Base-by-base conservation (phyloP, 495 filamentous ascomycete species). In the Hypoxylon lienhwacheense region DNA sequence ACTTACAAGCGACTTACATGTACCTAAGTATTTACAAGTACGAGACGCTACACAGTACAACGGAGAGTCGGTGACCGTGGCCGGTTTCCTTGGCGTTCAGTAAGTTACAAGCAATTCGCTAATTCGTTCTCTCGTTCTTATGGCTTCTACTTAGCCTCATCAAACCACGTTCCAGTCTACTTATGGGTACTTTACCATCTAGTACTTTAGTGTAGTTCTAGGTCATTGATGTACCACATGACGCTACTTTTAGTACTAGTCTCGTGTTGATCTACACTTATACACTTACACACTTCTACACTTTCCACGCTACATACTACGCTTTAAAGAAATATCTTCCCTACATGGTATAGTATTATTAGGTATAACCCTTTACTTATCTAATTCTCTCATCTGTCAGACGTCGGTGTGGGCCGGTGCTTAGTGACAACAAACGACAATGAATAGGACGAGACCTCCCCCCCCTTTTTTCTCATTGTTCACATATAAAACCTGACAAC, bases 151-250 rank as follows among this genome's bases (percentile, higher is more conserved):
- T 49, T 53, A 43, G 25, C 53, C 43, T 58, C 53, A 53, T 58
- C 53, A 47, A 53, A 48, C 35, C 53, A 62, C 59, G 53, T 57
- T 62, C 59, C 59, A 62, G 47, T 62, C 47, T 20, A n/a, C 34
- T 33, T 36, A n/a, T n/a, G n/a, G n/a, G n/a, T n/a, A n/a, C n/a
- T n/a, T n/a, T n/a, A n/a, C n/a, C n/a, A n/a, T n/a, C n/a, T n/a
- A n/a, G n/a, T n/a, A n/a, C n/a, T n/a, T n/a, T n/a, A n/a, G n/a
- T n/a, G n/a, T n/a, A n/a, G n/a, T n/a, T n/a, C n/a, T n/a, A n/a
- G n/a, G n/a, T n/a, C n/a, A n/a, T n/a, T n/a, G n/a, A n/a, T n/a
- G 40, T 29, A 43, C 41, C 16, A 12, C 41, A 12, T 31, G 24
- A 44, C 26, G 22, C 11, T 12, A 31, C 41, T 15, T 6, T 12